These are phyloP conservation scores for Magnaporthales sp. DNA, from an alignment of 2,329 filamentous ascomycete genomes.

Conservation along the genomic window DNA sequence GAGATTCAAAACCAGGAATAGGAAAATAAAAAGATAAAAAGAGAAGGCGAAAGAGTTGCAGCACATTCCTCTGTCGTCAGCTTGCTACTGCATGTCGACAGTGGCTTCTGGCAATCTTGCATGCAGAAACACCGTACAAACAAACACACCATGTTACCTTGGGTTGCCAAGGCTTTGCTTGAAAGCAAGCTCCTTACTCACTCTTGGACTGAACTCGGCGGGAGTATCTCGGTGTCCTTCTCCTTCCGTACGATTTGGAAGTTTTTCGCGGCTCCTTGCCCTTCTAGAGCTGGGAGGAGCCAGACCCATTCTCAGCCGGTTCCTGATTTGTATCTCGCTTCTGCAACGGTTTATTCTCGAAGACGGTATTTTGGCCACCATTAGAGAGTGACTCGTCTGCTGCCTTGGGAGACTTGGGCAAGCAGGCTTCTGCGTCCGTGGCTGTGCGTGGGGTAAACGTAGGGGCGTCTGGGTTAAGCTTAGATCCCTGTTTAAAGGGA, in stretches of 20 bases:
- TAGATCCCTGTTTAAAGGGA: conserved; percentile 35
- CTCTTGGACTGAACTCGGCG: conserved; percentile 39
- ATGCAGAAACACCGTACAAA: not conserved
- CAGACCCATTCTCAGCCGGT: conserved; percentile 7
- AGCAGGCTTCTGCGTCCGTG: conserved; percentile 11
- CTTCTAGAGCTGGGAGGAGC: conserved; percentile 7
- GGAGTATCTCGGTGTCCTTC: conserved; percentile 24
- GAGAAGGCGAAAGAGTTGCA: not conserved
- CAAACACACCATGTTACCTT: not conserved
- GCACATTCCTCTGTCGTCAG: not conserved
- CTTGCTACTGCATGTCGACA: not conserved
- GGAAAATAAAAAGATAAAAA: not conserved
- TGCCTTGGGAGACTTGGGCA: not conserved
- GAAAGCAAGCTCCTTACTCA: conserved; percentile 22
- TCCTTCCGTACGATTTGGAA: conserved; percentile 8
- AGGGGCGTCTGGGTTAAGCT: conserved; percentile 45
- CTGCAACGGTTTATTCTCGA: not conserved
- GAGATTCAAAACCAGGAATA: not conserved
- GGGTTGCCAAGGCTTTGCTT: not conserved
- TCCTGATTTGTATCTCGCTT: not conserved
- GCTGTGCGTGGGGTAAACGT: conserved; percentile 41
- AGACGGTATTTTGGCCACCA: not conserved
- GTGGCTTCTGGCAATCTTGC: not conserved
- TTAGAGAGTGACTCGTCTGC: not conserved
- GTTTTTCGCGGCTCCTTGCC: conserved; percentile 1